Evolutionary conservation across 2,329 filamentous ascomycete species (phyloP).

Genomic region (Atkinsonella hypoxylon): DNA sequence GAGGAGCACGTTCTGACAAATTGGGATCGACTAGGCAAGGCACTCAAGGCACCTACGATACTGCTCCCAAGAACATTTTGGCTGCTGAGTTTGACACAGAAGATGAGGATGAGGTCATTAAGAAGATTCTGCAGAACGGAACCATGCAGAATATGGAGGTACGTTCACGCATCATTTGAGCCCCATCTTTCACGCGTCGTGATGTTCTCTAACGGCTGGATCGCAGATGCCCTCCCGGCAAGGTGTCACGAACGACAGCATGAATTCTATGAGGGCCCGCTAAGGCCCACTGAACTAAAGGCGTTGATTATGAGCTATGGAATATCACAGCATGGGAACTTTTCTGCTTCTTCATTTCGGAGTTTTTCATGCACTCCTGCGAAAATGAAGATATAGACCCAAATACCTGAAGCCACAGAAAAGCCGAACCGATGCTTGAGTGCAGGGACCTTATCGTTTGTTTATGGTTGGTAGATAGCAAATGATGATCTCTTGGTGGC

Average conservation of each 20-base stretch:
- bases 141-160: slow-evolving; percentile 50
- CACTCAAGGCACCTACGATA: slow-evolving; percentile 65
- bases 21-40: slow-evolving; percentile 52
- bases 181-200: slow-evolving; percentile 1
- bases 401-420: neutral
- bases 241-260: slow-evolving; percentile 41
- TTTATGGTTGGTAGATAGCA: neutral
- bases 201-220: neutral
- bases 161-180: slow-evolving; percentile 10
- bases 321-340: neutral
- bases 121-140: slow-evolving; percentile 69
- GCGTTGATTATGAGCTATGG: neutral
- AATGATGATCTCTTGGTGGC: neutral
- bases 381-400: neutral
- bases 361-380: neutral
- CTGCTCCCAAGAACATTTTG: slow-evolving; percentile 61
- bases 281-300: slow-evolving; percentile 13
- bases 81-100: slow-evolving; percentile 80
- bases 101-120: slow-evolving; percentile 69
- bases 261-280: slow-evolving; percentile 30
- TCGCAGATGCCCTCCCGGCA: slow-evolving; percentile 38
- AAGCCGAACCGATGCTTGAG: neutral
- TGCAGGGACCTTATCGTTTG: neutral
- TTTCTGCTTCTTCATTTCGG: neutral
- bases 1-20: neutral